Conservation (phyloP, 75 land plant species). For the Sequoiadendron giganteum region DNA sequence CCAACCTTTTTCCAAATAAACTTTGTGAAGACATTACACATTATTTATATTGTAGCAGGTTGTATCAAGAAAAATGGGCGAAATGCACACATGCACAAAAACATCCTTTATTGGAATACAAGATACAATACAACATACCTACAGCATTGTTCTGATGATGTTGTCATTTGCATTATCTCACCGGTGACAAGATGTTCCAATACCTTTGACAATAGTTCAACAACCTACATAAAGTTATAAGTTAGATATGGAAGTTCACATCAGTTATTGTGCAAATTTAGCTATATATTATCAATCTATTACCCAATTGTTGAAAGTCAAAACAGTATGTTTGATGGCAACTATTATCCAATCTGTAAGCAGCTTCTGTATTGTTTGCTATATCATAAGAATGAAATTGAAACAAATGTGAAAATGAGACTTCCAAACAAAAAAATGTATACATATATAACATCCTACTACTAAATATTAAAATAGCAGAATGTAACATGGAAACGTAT, state of each 20-base stretch:
- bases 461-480: not conserved
- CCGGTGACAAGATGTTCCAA: slow-evolving; percentile 90
- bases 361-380: not conserved
- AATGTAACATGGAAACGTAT: not conserved
- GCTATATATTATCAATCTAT: not conserved
- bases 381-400: not conserved
- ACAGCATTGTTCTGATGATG: slow-evolving; percentile 57
- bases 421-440: not conserved
- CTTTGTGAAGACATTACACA: not conserved
- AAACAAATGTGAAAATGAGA: not conserved
- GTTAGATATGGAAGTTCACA: not conserved
- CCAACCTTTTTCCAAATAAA: not conserved
- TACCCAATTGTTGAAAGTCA: not conserved
- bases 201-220: slow-evolving; percentile 63
- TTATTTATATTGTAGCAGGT: not conserved
- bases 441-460: not conserved
- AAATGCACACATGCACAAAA: not conserved
- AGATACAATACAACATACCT: slow-evolving; percentile 35
- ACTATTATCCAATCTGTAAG: not conserved
- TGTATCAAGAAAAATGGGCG: not conserved
- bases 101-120: not conserved
- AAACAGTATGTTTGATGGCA: not conserved
- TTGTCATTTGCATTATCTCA: slow-evolving; percentile 93
- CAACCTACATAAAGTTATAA: slow-evolving; percentile 48
- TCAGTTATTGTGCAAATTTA: not conserved